phyloP scores from a whole-genome alignment of 106 monocot genomes.

The Gastrodia elata region DNA sequence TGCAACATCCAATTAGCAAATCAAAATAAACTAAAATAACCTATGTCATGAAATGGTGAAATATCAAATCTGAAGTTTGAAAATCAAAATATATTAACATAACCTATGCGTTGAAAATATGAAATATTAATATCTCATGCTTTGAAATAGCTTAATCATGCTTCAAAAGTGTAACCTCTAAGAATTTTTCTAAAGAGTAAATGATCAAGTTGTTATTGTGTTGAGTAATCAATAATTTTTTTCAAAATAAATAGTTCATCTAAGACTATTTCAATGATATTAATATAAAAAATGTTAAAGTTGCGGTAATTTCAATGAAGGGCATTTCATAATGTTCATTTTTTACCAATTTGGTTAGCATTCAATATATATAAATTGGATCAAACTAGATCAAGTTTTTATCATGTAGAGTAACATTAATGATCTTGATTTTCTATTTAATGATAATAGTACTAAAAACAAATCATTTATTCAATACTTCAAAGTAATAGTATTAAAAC shows the following conservation, averaged over 20 bases:
- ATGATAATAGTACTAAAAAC: too few species aligned
- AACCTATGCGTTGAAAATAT: neutral
- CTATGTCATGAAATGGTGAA: neutral
- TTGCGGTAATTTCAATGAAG: neutral
- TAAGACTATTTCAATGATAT: neutral
- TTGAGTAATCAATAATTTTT: neutral
- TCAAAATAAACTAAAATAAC: neutral
- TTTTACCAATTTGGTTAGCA: neutral
- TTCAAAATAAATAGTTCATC: neutral
- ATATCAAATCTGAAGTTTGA: too few species aligned
- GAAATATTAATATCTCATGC: neutral
- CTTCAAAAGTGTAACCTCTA: neutral
- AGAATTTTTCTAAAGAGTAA: neutral
- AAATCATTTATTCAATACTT: too few species aligned
- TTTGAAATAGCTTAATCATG: neutral
- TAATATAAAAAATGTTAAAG: neutral
- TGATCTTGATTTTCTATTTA: neutral
- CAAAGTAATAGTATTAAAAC: too few species aligned
- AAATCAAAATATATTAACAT: neutral
- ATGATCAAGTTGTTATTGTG: neutral
- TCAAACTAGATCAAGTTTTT: neutral
- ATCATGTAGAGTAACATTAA: neutral
- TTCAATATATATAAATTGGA: neutral
- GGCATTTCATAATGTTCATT: neutral
- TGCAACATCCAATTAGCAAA: neutral